These are phyloP conservation scores for Capsella rubella DNA, from an alignment of 441 rosid species.

Conservation along the genomic window DNA sequence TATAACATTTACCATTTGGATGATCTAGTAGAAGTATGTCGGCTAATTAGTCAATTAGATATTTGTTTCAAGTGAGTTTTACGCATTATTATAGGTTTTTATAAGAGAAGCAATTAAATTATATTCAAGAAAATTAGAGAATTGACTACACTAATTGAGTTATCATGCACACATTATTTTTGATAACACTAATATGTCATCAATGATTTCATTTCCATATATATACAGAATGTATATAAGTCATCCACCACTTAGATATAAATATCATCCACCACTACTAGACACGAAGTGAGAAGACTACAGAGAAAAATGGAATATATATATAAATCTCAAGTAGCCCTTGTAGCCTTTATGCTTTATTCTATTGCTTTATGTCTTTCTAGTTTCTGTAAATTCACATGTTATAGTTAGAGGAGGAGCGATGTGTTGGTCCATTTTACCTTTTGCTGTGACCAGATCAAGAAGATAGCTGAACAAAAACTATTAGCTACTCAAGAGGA, in stretches of 20 bases:
- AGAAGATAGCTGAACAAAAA: constrained; percentile 33
- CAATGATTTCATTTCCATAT: background rate
- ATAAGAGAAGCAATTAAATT: background rate
- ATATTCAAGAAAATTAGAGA: background rate
- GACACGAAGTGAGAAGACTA: constrained; percentile 19
- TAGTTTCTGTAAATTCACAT: constrained; percentile 47
- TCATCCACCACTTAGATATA: background rate
- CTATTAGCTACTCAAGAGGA: constrained; percentile 22
- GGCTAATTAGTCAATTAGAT: background rate
- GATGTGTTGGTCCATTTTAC: constrained; percentile 35
- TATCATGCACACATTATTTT: constrained; percentile 18
- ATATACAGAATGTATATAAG: background rate
- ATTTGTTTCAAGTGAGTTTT: background rate
- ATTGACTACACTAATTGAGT: constrained; percentile 30
- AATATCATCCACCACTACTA: constrained; percentile 23
- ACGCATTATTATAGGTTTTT: too few relatives aligned
- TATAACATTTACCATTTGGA: background rate
- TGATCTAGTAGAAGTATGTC: background rate
- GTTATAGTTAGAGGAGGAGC: constrained; percentile 38
- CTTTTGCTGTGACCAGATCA: constrained; percentile 30
- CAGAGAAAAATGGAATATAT: constrained; percentile 8
- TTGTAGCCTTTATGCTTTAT: constrained; percentile 43
- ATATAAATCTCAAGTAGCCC: constrained; percentile 18
- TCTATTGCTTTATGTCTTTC: constrained; percentile 40
- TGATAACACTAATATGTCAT: constrained; percentile 9